These are phyloP conservation scores for Thielaviopsis populi DNA, from an alignment of 2,329 filamentous ascomycete species.

Conservation along the genomic window DNA sequence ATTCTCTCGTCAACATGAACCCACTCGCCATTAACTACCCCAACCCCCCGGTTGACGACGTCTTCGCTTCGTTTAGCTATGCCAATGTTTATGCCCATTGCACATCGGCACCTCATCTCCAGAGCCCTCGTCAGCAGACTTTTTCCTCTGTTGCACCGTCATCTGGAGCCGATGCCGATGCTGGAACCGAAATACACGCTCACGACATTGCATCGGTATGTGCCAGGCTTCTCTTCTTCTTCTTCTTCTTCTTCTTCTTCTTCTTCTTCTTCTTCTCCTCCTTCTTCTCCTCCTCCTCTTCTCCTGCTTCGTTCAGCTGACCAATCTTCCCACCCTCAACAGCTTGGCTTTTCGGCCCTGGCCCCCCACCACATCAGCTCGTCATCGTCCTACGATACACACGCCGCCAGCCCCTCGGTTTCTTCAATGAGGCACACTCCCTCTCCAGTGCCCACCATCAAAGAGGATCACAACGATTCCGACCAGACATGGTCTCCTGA, in stretches of 20 bases:
- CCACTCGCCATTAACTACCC: neutral
- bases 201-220: neutral
- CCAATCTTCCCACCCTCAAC: neutral
- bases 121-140: neutral
- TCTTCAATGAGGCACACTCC: neutral
- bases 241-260: neutral
- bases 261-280: neutral
- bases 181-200: neutral
- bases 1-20: neutral
- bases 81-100: neutral
- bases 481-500: conserved; percentile 21
- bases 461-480: conserved; percentile 8
- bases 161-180: neutral
- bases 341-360: conserved; percentile 1
- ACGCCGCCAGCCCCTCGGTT: neutral
- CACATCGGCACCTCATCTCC: neutral
- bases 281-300: neutral
- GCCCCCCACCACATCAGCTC: neutral
- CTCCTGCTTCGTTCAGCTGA: neutral
- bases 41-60: neutral
- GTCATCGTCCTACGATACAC: neutral
- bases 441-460: conserved; percentile 10
- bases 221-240: neutral
- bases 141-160: neutral
- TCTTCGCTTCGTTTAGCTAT: neutral